Conservation (phyloP, 2,329 filamentous ascomycete species). For the Claviceps pazoutovae region DNA sequence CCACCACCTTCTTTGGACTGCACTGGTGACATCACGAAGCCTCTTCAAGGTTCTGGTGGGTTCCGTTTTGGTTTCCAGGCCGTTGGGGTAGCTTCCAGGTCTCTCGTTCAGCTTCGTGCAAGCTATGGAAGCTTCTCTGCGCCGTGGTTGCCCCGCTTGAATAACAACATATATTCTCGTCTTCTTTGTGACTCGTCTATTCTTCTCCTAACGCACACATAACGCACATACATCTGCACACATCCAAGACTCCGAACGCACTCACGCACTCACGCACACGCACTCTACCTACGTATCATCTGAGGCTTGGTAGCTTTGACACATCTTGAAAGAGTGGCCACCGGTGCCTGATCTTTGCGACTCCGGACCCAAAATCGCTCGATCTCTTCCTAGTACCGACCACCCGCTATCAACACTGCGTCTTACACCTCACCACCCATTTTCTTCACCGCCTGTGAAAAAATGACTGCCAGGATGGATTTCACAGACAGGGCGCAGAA, state of each 20-base stretch:
- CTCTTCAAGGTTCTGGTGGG: conserved; percentile 18
- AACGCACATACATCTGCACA: neutral
- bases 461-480: conserved; percentile 66
- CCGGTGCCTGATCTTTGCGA: too few relatives aligned
- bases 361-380: too few relatives aligned
- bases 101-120: conserved; percentile 3
- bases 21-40: conserved; percentile 21
- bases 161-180: neutral
- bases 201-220: neutral
- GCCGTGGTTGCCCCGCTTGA: neutral
- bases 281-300: neutral
- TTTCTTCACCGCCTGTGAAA: conserved; percentile 12
- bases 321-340: too few relatives aligned
- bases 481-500: conserved; percentile 90
- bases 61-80: conserved; percentile 17
- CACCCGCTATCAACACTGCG: too few relatives aligned
- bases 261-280: neutral
- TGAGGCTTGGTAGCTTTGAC: too few relatives aligned
- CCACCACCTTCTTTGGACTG: too few relatives aligned
- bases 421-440: too few relatives aligned
- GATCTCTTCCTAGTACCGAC: too few relatives aligned
- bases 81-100: conserved; percentile 10
- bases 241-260: neutral
- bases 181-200: neutral
- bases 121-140: neutral